phyloP scores from a whole-genome alignment of 371 early-diverging fungal species.

The Mortierella sp. region DNA sequence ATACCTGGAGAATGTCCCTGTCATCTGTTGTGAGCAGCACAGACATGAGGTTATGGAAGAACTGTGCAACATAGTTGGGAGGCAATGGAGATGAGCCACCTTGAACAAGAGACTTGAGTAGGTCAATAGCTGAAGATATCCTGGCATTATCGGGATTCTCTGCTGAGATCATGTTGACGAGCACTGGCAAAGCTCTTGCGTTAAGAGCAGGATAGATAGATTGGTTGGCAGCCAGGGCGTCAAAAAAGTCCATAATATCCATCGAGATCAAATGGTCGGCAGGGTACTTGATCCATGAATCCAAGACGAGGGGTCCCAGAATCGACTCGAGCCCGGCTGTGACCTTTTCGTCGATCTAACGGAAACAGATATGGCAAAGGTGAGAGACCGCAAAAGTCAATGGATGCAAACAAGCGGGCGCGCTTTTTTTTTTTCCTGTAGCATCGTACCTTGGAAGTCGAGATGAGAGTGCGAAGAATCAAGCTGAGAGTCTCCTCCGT shows the following conservation, averaged over 20 bases:
- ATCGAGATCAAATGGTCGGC: conserved; percentile 75
- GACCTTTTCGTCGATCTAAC: conserved; percentile 70
- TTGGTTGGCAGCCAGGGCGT: conserved; percentile 76
- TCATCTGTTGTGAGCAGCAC: conserved; percentile 75
- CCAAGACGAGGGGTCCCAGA: conserved; percentile 78
- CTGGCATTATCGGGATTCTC: conserved; percentile 48
- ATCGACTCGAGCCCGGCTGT: conserved; percentile 78
- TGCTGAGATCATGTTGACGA: conserved; percentile 58
- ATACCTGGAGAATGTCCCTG: conserved; percentile 67
- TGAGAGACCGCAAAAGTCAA: neutral
- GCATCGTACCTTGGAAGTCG: conserved; percentile 69
- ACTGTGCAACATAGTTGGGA: conserved; percentile 72
- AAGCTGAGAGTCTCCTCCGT: conserved; percentile 84
- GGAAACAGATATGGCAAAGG: neutral
- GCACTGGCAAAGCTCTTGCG: conserved; percentile 74
- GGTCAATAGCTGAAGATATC: conserved; percentile 76
- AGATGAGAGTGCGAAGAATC: conserved; percentile 81
- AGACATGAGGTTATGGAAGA: conserved; percentile 87
- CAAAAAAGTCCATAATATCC: conserved; percentile 82
- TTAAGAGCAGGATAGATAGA: conserved; percentile 71
- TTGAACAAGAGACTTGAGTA: conserved; percentile 63
- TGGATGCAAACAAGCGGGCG: too few relatives aligned
- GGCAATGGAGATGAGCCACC: conserved; percentile 81
- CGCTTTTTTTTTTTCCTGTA: too few relatives aligned
- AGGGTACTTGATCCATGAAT: conserved; percentile 81